Evolutionary conservation across 768 basidiomycete genomes (phyloP), one percentile per base, ranked within the genome.

Genomic region (Kwoniella europaea): DNA sequence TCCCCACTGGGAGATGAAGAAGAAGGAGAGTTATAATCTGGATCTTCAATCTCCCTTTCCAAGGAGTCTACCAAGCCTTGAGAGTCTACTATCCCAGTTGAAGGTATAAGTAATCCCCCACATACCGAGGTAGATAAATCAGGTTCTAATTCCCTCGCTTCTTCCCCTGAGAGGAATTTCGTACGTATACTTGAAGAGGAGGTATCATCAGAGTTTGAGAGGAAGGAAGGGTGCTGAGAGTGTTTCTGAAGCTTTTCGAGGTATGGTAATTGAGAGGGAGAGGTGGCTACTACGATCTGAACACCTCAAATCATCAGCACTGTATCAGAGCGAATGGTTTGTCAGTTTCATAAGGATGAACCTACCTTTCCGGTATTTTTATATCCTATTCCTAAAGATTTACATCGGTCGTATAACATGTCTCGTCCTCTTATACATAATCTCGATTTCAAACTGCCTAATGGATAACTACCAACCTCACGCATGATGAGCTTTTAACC

Each of bases 41-140:
- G 88, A 6, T 93, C 90, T 18, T 84, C 82, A 64, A 98, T 89
- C 64, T 97, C 92, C 76, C 87, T 88, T 81, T 95, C 94, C 61
- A 98, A 84, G 71, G 88, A 89, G 77, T 89, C 87, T 89, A 98
- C 92, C 64, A 95, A 85, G 4, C 88, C 81, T 85, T 96, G 93
- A 0, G 92, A 92, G 82, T 95, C 91, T 0, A 98, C 83, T 71
- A 98, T 95, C 2, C 97, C 97, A 0, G 94, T 95, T 77, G 90
- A 89, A 10, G 92, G 91, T 66, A 90, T 92, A 87, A 90, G 90
- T 35, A 99, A 82, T 2, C 94, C 93, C 10, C 86, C 87, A 0
- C 86, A 85, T 66, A 98, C 92, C 55, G 89, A 86, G 9, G 81
- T 73, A 0, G 91, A 90, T n/a, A 99, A 85, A 76, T 91, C 88